Evolutionary conservation across 1,139 yeast species (phyloP), one percentile per base, ranked within the genome.

Genomic region (Pichia terricola): DNA sequence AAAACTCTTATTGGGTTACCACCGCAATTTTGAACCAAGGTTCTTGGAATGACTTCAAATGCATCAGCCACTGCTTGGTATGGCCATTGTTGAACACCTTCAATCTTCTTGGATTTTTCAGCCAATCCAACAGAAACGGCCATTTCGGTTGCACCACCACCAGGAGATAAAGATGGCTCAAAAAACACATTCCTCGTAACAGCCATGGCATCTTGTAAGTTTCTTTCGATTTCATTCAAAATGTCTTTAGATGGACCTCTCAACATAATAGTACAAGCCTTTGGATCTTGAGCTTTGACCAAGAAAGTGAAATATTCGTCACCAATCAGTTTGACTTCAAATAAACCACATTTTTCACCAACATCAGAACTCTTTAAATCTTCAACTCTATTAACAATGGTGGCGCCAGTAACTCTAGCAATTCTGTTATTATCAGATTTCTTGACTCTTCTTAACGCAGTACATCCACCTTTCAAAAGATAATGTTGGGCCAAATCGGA

Each of bases 131-230:
- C 97, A 53, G 94, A 75, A 41, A 94, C 89, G 2, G 98, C 98
- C 97, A 94, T 91, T 67, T 91, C 99, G 26, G 97, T 91, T 42
- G 99, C 98, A 59, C 99, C 98, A 47, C 98, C 99, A 55, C 99
- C 99, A 42, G 99, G 99, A 2, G 96, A 75, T 60, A 91, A 74
- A 36, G 94, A 79, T 42, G 99, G 98, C 63, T 91, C 95, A 57
- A 91, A 81, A 74, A 86, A 77, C 40, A 94, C 96, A 61, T 94
- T 94, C 65, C 96, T 79, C 27, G 98, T 81, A 43, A 91, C 98
- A 5, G 96, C 91, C 95, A 94, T 86, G 40, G 99, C 98, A 66
- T 94, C 99, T 62, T 91, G 97, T 61, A 94, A 73, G 64, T 94
- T 94, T 63, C 99, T 81, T 63, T 94, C 98, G 58, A 94, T 80